A percentile compares a stretch with the other conserved stretches of the same genome.
Evolutionary conservation across 257 asterid genomes (phyloP).

Genomic region (Salvia splendens): DNA sequence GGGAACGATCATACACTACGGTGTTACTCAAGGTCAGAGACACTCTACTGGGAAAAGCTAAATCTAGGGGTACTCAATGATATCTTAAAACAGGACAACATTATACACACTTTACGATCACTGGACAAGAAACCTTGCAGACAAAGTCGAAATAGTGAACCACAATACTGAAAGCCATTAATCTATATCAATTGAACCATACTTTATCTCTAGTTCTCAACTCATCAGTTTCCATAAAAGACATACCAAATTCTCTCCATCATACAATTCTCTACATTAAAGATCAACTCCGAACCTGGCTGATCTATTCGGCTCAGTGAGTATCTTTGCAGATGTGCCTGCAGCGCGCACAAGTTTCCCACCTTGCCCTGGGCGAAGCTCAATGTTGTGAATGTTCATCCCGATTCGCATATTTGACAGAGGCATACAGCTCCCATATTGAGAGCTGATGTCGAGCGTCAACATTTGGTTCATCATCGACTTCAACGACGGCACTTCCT

Average conservation of each 20-base stretch:
- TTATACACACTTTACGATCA: background rate
- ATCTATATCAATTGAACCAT: background rate
- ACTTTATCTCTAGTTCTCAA: no score
- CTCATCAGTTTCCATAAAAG: no score
- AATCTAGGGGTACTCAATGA: background rate
- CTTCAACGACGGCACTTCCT: slow-evolving; percentile 35
- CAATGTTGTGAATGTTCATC: slow-evolving; percentile 76
- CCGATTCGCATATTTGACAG: slow-evolving; percentile 68
- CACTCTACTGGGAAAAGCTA: background rate
- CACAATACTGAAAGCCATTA: no score
- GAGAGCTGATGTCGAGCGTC: slow-evolving; percentile 58
- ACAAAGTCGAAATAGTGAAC: background rate
- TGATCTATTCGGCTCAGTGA: slow-evolving; percentile 71
- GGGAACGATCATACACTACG: background rate
- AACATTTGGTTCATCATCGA: slow-evolving; percentile 56
- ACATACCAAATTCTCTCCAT: no score
- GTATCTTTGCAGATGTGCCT: slow-evolving; percentile 66
- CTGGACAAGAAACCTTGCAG: background rate
- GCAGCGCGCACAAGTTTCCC: slow-evolving; percentile 77
- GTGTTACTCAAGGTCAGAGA: background rate
- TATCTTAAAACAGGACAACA: slow-evolving; percentile 2
- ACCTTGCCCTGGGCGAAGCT: slow-evolving; percentile 89
- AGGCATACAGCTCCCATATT: slow-evolving; percentile 64
- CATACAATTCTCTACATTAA: background rate
- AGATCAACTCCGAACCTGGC: slow-evolving; percentile 41